These are phyloP conservation scores for Dipsacomyces acuminosporus DNA, from an alignment of 371 early-diverging fungal species.

Conservation along the genomic window DNA sequence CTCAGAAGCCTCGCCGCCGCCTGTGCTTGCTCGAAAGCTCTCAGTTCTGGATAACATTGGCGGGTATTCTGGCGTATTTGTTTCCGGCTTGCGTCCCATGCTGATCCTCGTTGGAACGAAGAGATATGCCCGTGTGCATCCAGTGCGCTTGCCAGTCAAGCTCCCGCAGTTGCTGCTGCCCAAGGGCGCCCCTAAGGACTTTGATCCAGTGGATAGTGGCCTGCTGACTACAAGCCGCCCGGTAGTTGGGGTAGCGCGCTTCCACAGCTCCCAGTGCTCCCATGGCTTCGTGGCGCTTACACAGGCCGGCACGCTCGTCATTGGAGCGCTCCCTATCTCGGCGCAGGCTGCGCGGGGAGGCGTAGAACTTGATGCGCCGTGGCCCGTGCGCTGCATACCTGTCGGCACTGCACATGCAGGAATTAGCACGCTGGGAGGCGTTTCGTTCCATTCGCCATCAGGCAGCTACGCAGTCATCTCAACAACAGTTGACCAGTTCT, in stretches of 20 bases:
- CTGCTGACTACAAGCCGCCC: constrained; percentile 15
- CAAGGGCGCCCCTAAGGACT: not conserved
- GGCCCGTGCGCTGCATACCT: constrained; percentile 80
- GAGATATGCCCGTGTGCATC: constrained; percentile 72
- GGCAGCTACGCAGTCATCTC: constrained; percentile 76
- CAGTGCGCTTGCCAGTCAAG: constrained; percentile 52
- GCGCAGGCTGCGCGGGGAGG: constrained; percentile 45
- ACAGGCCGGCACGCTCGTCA: constrained; percentile 52
- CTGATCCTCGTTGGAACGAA: constrained; percentile 66
- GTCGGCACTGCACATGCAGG: constrained; percentile 68
- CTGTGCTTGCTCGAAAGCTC: constrained; percentile 35
- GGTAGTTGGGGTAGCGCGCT: constrained; percentile 63
- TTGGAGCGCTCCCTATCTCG: constrained; percentile 63
- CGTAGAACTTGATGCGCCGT: constrained; percentile 73
- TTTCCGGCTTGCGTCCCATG: constrained; percentile 75
- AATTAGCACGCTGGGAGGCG: constrained; percentile 40
- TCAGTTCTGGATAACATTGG: constrained; percentile 63
- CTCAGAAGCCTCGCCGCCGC: constrained; percentile 3
- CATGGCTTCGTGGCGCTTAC: constrained; percentile 71
- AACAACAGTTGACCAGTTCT: constrained; percentile 59
- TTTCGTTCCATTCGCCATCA: constrained; percentile 77
- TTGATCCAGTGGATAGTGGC: constrained; percentile 22
- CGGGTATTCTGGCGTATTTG: constrained; percentile 82
- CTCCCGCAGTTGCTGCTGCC: constrained; percentile 23
- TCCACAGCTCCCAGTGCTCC: constrained; percentile 76